Base-by-base conservation (phyloP, 2,329 filamentous ascomycete genomes). In the Aciculosporium take region DNA sequence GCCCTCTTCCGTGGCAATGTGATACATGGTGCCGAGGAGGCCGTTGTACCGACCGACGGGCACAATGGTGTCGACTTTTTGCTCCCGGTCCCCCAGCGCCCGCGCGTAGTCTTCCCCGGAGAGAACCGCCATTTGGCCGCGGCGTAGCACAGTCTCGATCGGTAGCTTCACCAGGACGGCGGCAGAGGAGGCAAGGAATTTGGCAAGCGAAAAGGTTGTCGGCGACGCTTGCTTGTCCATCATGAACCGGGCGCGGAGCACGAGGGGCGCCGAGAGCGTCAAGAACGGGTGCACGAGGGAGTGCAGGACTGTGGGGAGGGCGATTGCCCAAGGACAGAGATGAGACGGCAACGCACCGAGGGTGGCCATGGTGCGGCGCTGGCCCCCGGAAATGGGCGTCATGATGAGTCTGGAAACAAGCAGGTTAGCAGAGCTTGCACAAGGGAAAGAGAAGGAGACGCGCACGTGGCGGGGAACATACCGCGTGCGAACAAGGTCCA, bases 21-120 rank as follows among this genome's bases (percentile, higher is more conserved):
- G 75, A 69, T 86, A 89, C 74, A 95, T 88, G 2, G 89, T 95
- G 3, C 86, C 84, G n/a, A 91, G 59, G 1, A 94, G 71, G n/a
- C 91, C 91, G 27, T 76, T 70, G 58, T 94, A 98, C 4, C 75
- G 75, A 2, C 87, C 88, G 0, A 84, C 70, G 2, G 83, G 78
- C 1, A 96, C 78, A 41, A 95, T 79, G 0, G 85, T 87, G 42
- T 85, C 78, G 35, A 84, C 56, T 37, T 61, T 57, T 25, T 59
- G 57, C 3, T 58, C 60, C 23, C 59, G 54, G 33, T 54, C 53
- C 17, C 69, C 64, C 3, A 74, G 59, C 0, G 76, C 72, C 9
- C 60, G 57, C 2, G 71, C 49, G 42, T 76, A 72, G 9, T 63
- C 53, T 1, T 71, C 69, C 12, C 69, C 69, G 13, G 71, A 70